Evolutionary conservation across 1,139 yeast species (phyloP), one percentile per base, ranked within the genome.

Genomic region (Taphrina deformans): DNA sequence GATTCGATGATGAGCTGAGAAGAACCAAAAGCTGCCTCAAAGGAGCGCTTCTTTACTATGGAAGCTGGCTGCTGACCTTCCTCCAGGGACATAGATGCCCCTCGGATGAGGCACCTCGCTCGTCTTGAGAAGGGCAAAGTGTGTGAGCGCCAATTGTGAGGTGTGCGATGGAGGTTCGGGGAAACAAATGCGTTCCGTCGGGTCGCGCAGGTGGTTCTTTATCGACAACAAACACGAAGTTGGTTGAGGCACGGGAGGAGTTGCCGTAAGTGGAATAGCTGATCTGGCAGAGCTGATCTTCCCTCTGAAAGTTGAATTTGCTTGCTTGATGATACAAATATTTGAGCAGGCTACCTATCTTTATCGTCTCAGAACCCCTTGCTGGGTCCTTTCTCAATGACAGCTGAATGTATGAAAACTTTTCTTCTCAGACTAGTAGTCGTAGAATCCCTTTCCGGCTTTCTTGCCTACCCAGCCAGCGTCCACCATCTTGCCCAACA

Each of bases 381-480:
- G n/a, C n/a, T n/a, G n/a, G n/a, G n/a, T n/a, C n/a, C n/a, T n/a
- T n/a, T n/a, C n/a, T n/a, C n/a, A n/a, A n/a, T n/a, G n/a, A n/a
- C n/a, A n/a, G n/a, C n/a, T n/a, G n/a, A n/a, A n/a, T n/a, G n/a
- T n/a, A n/a, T n/a, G n/a, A n/a, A n/a, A n/a, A n/a, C n/a, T n/a
- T n/a, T n/a, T n/a, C n/a, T n/a, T n/a, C n/a, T 33, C 21, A 2
- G 27, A 2, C 24, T 24, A 59, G 63, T 78, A 79, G 45, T 77
- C 77, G 72, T 79, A 79, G 71, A 79, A 79, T 0, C 81, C 81
- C 67, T 73, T 74, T 46, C 81, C 81, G 31, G 75, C 64, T 72
- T 79, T 79, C 70, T 73, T 74, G 40, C 81, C 81, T 27, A 74
- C 70, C 78, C 78, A 78, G 40, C 80, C 80, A 9, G 81, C 81